A percentile compares a stretch with the other conserved stretches of the same genome.
Evolutionary conservation across 106 monocot genomes (phyloP).

Genomic region (Acorus calamus): DNA sequence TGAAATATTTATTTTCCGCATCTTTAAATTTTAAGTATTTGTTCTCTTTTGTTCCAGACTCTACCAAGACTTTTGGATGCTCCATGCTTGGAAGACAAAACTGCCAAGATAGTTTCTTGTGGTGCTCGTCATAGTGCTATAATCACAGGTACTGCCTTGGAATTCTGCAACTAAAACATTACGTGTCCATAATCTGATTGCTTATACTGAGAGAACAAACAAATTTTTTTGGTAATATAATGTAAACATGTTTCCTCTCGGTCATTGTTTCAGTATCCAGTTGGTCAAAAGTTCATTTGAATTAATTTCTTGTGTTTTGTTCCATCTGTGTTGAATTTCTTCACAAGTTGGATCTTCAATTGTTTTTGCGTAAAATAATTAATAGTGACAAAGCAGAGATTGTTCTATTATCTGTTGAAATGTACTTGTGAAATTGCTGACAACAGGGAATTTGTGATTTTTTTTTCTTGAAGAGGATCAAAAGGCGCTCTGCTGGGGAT

Average conservation of each 20-base stretch:
- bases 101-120: conserved; percentile 60
- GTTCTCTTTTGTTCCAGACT: conserved; percentile 28
- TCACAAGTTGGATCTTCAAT: too few species aligned
- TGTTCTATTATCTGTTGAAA: too few species aligned
- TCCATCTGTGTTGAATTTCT: too few species aligned
- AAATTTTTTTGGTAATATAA: neutral
- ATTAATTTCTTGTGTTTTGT: too few species aligned
- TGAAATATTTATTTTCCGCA: too few species aligned
- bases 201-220: neutral
- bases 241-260: neutral
- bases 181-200: too few species aligned
- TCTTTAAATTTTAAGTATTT: neutral
- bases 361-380: too few species aligned
- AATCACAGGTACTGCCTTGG: conserved; percentile 41
- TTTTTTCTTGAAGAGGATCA: conserved; percentile 36
- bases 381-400: too few species aligned
- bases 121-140: conserved; percentile 79
- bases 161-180: too few species aligned
- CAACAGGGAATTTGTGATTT: too few species aligned
- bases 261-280: neutral
- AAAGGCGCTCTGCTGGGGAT: conserved; percentile 86
- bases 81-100: conserved; percentile 54
- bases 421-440: too few species aligned
- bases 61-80: conserved; percentile 75
- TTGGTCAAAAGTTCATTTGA: neutral